phyloP scores from a whole-genome alignment of 495 filamentous ascomycete species.

The Annulohypoxylon nitens region DNA sequence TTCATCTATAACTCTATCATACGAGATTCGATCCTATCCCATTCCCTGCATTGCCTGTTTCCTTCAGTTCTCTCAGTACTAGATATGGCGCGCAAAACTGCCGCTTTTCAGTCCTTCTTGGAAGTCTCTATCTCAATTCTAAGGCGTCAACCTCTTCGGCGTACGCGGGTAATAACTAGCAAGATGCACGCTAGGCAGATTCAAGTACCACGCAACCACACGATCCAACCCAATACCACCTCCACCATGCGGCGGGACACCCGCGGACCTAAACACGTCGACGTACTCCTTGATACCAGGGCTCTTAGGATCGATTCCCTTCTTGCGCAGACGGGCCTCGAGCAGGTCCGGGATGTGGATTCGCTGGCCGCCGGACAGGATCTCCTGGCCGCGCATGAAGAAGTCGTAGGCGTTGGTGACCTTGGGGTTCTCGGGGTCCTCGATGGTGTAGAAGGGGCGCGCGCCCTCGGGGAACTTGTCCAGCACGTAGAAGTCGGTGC shows the following conservation, averaged over 20 bases:
- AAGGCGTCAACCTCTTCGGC: constrained; percentile 84
- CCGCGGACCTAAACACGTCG: constrained; percentile 81
- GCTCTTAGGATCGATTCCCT: constrained; percentile 79
- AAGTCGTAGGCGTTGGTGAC: constrained; percentile 91
- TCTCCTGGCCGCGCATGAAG: constrained; percentile 92
- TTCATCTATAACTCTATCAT: constrained; percentile 4
- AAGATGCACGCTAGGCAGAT: constrained; percentile 83
- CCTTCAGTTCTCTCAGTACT: not conserved
- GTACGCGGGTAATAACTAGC: constrained; percentile 85
- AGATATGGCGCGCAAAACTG: not conserved
- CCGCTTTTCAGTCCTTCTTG: not conserved
- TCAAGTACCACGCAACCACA: constrained; percentile 89
- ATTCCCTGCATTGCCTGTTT: not conserved
- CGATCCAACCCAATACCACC: constrained; percentile 90
- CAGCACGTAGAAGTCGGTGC: constrained; percentile 91
- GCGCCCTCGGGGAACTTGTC: constrained; percentile 90
- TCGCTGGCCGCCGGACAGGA: constrained; percentile 88
- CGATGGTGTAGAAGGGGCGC: constrained; percentile 92
- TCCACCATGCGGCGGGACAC: constrained; percentile 81
- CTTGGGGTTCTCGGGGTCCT: constrained; percentile 73
- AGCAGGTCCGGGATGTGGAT: constrained; percentile 80
- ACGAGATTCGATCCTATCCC: not conserved
- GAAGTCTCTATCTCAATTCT: constrained; percentile 8
- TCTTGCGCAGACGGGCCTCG: constrained; percentile 73
- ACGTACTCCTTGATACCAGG: constrained; percentile 88